Percentiles rank a stretch among this genome's conserved stretches.
These are phyloP conservation scores for Coprinopsis sp. DNA, from an alignment of 768 basidiomycete species.

Conservation along the genomic window DNA sequence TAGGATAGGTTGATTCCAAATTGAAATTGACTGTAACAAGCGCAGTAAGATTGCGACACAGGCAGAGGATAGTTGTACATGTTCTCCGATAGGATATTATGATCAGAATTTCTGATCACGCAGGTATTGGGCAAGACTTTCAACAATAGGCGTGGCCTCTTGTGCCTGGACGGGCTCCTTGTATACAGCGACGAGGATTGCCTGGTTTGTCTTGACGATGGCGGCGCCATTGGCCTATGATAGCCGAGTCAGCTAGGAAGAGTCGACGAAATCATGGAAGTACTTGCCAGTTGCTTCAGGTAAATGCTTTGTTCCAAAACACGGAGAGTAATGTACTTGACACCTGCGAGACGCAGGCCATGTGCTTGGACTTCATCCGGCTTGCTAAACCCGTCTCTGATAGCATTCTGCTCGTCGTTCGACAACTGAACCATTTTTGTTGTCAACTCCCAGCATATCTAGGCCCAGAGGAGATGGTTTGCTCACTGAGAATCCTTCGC, in stretches of 20 bases:
- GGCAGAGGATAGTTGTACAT: too few relatives aligned
- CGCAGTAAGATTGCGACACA: too few relatives aligned
- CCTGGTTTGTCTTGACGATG: constrained; percentile 78
- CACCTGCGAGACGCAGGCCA: constrained; percentile 60
- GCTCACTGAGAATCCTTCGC: constrained; percentile 55
- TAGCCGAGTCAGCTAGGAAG: background rate
- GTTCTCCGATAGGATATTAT: too few relatives aligned
- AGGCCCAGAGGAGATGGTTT: background rate
- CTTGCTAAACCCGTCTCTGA: constrained; percentile 42
- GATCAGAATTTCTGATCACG: too few relatives aligned
- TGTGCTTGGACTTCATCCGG: constrained; percentile 37
- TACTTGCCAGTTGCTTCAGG: constrained; percentile 70
- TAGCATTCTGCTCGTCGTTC: constrained; percentile 55
- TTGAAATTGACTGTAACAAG: too few relatives aligned
- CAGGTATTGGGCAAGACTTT: constrained; percentile 75
- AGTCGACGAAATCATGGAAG: constrained; percentile 1
- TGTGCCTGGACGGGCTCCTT: constrained; percentile 53
- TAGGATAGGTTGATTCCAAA: too few relatives aligned
- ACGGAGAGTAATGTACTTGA: constrained; percentile 71
- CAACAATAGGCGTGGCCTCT: constrained; percentile 64
- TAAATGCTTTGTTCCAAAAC: constrained; percentile 54
- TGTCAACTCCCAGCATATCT: background rate
- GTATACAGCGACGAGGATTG: constrained; percentile 82
- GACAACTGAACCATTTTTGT: constrained; percentile 44
- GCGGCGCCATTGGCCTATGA: constrained; percentile 74